Evolutionary conservation across 2,329 filamentous ascomycete species (phyloP).

Genomic region (Botryotinia convoluta): DNA sequence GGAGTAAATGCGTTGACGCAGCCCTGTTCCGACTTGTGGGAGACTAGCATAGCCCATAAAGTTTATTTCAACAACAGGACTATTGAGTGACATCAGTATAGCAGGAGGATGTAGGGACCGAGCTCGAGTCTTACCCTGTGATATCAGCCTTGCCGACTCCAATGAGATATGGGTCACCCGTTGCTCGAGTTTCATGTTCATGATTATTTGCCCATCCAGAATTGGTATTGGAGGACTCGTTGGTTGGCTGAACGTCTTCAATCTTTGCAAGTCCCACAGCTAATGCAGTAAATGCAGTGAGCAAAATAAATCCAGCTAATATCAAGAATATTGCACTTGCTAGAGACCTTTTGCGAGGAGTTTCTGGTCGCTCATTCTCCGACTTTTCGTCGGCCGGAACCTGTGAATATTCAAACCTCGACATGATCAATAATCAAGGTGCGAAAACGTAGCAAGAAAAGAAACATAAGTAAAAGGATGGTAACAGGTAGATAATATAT

Average conservation of each 20-base stretch:
- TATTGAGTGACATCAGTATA: constrained; percentile 20
- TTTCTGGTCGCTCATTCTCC: neutral
- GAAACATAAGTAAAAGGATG: neutral
- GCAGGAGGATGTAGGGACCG: neutral
- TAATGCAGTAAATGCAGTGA: neutral
- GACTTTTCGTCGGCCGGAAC: constrained; percentile 12
- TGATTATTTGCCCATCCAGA: constrained; percentile 8
- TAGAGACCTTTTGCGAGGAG: neutral
- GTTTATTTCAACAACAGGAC: constrained; percentile 83
- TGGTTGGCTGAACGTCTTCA: neutral
- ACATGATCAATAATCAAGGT: constrained; percentile 5
- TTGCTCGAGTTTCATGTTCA: constrained; percentile 25
- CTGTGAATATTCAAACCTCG: constrained; percentile 11
- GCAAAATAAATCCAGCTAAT: constrained; percentile 1
- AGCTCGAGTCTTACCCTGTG: constrained; percentile 48
- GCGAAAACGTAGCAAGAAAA: neutral
- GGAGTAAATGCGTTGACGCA: constrained; percentile 86
- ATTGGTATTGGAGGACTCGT: neutral
- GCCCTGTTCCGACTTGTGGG: constrained; percentile 74
- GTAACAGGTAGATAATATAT: neutral
- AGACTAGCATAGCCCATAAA: constrained; percentile 89
- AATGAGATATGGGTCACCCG: constrained; percentile 51
- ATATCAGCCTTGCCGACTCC: constrained; percentile 71
- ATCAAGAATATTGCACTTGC: constrained; percentile 2
- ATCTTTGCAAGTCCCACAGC: neutral